Evolutionary conservation across 305 asterid species (phyloP).

Genomic region (Caryopteris hybrid): DNA sequence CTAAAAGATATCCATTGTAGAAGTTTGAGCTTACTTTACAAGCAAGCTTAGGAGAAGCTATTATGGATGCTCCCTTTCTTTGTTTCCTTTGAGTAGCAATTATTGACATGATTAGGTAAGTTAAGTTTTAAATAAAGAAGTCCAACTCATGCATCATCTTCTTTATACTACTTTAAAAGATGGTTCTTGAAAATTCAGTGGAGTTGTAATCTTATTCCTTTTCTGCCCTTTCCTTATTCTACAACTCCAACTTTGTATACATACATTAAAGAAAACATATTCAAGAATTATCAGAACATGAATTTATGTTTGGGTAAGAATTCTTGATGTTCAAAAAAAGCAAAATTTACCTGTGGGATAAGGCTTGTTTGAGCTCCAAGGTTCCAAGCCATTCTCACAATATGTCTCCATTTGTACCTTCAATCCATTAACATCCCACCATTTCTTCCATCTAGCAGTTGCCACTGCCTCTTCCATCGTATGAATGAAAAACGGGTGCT

Average conservation of each 20-base stretch:
- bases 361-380: constrained; percentile 67
- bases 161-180: background rate
- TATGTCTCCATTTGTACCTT: constrained; percentile 72
- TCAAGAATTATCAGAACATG: background rate
- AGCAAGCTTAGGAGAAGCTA: background rate
- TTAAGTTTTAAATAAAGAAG: background rate
- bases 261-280: background rate
- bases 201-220: background rate
- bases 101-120: constrained; percentile 9
- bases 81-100: background rate
- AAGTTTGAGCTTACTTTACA: background rate
- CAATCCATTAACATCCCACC: constrained; percentile 72
- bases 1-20: background rate
- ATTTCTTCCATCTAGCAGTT: constrained; percentile 86
- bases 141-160: background rate
- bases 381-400: constrained; percentile 71
- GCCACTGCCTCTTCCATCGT: constrained; percentile 84
- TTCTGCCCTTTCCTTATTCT: background rate
- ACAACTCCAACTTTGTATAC: background rate
- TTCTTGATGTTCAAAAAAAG: background rate
- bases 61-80: background rate
- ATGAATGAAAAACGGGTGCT: constrained; percentile 61
- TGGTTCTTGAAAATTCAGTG: background rate
- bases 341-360: constrained; percentile 62
- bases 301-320: background rate